These are phyloP conservation scores for Themeda triandra DNA, from an alignment of 176 grass and related monocot genomes.

Conservation along the genomic window DNA sequence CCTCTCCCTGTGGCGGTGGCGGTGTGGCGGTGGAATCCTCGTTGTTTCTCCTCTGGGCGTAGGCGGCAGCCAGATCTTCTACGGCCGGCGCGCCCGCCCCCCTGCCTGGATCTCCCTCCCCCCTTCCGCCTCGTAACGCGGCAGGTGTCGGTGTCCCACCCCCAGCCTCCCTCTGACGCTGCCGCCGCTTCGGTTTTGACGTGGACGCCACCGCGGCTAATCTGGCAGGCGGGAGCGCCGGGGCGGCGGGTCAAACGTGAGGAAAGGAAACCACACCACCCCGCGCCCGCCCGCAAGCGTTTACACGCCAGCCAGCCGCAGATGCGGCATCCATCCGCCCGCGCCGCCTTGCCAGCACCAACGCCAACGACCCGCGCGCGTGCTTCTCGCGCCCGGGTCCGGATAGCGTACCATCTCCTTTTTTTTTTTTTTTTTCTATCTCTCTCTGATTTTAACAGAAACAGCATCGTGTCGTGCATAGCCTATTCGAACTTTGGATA, in stretches of 20 bases:
- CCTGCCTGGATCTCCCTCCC: conserved; percentile 25
- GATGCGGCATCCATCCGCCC: too few species aligned
- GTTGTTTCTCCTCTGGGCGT: conserved; percentile 7
- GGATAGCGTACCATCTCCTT: too few species aligned
- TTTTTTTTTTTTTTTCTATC: too few species aligned
- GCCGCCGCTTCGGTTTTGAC: background rate
- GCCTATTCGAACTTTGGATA: too few species aligned
- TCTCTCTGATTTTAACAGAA: too few species aligned
- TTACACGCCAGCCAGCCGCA: too few species aligned
- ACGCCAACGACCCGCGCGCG: too few species aligned
- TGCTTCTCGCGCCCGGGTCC: too few species aligned
- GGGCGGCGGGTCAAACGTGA: background rate
- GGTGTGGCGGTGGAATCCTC: background rate
- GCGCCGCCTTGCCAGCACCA: too few species aligned
- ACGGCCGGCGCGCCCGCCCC: conserved; percentile 15
- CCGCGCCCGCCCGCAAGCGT: too few species aligned
- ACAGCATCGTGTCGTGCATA: too few species aligned
- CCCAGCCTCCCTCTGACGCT: background rate
- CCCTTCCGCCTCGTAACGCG: background rate
- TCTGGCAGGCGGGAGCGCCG: background rate
- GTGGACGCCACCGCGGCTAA: background rate
- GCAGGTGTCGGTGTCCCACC: conserved; percentile 38
- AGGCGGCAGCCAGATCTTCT: conserved; percentile 41
- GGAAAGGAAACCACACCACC: too few species aligned
- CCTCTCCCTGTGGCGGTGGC: background rate